phyloP scores from a whole-genome alignment of 306 rosid species.

The Astragalus glycyphyllos region DNA sequence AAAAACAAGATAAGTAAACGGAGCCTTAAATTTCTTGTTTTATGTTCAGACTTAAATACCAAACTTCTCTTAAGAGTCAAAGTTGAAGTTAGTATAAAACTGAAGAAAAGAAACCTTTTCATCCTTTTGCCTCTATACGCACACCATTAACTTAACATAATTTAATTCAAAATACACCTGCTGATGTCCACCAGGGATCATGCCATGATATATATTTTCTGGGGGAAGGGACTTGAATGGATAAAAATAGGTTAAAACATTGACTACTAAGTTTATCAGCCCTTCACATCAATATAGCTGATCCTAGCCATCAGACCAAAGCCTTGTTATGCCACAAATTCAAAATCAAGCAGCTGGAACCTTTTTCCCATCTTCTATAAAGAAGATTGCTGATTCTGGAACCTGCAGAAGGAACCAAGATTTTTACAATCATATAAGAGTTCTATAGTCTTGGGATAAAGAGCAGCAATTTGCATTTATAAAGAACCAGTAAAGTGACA shows the following conservation, averaged over 20 bases:
- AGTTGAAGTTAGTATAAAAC: conserved; percentile 27
- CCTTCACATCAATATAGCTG: conserved; percentile 43
- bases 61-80: background rate
- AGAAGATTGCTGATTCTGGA: conserved; percentile 88
- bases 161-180: conserved; percentile 16
- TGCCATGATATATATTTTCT: conserved; percentile 5
- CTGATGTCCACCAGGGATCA: conserved; percentile 28
- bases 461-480: background rate
- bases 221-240: conserved; percentile 9
- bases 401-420: conserved; percentile 60
- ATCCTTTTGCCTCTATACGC: conserved; percentile 40
- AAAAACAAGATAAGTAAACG: no score
- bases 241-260: conserved; percentile 35
- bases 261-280: conserved; percentile 31
- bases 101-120: conserved; percentile 39
- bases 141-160: conserved; percentile 7
- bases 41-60: background rate
- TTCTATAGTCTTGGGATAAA: background rate
- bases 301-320: conserved; percentile 34
- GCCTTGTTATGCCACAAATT: conserved; percentile 34
- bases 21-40: background rate
- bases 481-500: conserved; percentile 22
- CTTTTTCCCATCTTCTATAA: conserved; percentile 96
- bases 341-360: conserved; percentile 91
- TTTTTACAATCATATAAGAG: conserved; percentile 9